Evolutionary conservation across 345 rosid species (phyloP).

Genomic region (Camelina hispida): DNA sequence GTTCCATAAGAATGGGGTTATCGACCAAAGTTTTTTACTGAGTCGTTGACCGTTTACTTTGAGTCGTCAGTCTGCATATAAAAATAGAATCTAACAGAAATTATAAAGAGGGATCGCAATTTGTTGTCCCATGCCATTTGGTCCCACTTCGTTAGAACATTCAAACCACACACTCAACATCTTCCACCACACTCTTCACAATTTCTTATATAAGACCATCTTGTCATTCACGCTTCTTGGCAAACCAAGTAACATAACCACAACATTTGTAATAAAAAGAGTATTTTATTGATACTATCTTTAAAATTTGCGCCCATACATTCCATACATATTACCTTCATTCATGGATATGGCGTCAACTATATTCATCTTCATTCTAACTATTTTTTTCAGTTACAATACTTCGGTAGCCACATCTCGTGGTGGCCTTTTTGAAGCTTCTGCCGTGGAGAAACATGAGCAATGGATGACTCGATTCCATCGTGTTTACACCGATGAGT

Average conservation of each 20-base stretch:
- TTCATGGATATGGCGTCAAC: slow-evolving; percentile 7
- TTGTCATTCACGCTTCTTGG: not conserved
- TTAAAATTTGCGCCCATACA: not conserved
- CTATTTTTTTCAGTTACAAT: slow-evolving; percentile 4
- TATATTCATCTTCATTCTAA: slow-evolving; percentile 30
- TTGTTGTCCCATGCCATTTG: slow-evolving; percentile 9
- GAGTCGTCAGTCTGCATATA: not conserved
- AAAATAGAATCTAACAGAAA: not conserved
- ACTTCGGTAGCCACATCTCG: slow-evolving; percentile 32
- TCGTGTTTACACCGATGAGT: slow-evolving; percentile 38
- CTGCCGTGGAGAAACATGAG: slow-evolving; percentile 46
- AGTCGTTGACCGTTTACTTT: not conserved
- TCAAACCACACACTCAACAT: slow-evolving; percentile 20
- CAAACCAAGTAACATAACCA: slow-evolving; percentile 9
- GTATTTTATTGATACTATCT: not conserved
- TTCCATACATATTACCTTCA: not conserved
- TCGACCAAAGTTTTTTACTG: not conserved
- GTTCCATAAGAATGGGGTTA: not conserved
- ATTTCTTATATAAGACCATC: slow-evolving; percentile 27
- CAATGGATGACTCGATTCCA: slow-evolving; percentile 52
- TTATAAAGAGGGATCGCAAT: not conserved
- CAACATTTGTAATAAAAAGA: not conserved
- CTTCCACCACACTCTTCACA: slow-evolving; percentile 9
- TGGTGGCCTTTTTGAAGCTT: slow-evolving; percentile 38
- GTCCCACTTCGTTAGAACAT: slow-evolving; percentile 11